Base-by-base conservation (phyloP, 495 filamentous ascomycete species). In the Podospora appendiculata region DNA sequence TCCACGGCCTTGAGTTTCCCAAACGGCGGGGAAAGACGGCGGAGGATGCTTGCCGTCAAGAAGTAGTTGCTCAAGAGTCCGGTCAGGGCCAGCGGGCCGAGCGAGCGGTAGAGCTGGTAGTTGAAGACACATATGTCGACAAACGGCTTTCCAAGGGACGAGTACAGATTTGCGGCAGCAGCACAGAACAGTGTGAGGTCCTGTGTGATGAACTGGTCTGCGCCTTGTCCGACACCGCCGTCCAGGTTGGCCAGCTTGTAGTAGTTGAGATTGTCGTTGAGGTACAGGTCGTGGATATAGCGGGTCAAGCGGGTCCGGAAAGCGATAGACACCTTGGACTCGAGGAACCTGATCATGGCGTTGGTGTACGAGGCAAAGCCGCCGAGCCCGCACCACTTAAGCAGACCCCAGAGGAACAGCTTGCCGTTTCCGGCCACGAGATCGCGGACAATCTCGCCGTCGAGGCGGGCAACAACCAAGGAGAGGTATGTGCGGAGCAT, bases 121-220 rank as follows among this genome's bases (percentile, higher is more conserved):
- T 94, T 97, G 74, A 99, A 97, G 32, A 97, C 92, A 50, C 88
- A 87, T 6, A 97, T 79, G 67, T 99, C 94, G 17, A 97, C 87
- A 58, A 96, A 81, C 0, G 94, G 94, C 65, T 99, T 99, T 1
- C 94, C 94, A 41, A 99, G 79, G 0, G 90, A 96, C 2, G 92
- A 96, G 69, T 96, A 96, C 1, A 99, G 69, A 32, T 88, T 83
- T n/a, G 94, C 91, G 11, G 94, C 91, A 12, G 90, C 85, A 36
- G 85, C 83, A 60, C 94, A 97, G 74, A 99, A 97, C 10, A 94
- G 74, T 0, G 93, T 95, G 5, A 99, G 79, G 68, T 99, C 94
- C 62, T 96, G 91, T 0, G 92, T 96, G 66, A 99, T 96, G 69
- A 91, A 99, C 62, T 97, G 94, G 67, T 99, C 94, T 16, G 90